phyloP scores from a whole-genome alignment of 2,329 filamentous ascomycete genomes.

The Waltergamsia citrina region DNA sequence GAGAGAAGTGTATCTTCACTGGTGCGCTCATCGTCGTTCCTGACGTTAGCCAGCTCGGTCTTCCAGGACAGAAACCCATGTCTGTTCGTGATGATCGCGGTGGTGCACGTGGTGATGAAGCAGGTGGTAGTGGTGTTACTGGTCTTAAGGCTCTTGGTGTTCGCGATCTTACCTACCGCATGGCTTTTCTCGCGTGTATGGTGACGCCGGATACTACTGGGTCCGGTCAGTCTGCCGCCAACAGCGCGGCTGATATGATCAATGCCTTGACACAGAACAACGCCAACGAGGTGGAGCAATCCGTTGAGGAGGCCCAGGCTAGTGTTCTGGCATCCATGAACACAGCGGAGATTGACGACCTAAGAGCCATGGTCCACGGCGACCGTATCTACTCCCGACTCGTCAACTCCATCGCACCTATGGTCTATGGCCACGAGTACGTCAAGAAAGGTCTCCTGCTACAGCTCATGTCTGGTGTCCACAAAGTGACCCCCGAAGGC shows the following conservation, averaged over 20 bases:
- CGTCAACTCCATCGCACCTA: slow-evolving; percentile 89
- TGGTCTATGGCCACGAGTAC: slow-evolving; percentile 93
- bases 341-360: slow-evolving; percentile 77
- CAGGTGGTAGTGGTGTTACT: slow-evolving; percentile 73
- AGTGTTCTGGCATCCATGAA: slow-evolving; percentile 82
- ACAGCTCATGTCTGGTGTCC: slow-evolving; percentile 92
- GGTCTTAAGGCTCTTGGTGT: slow-evolving; percentile 91
- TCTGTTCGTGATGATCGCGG: slow-evolving; percentile 76
- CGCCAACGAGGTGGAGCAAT: slow-evolving; percentile 55
- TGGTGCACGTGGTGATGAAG: slow-evolving; percentile 64
- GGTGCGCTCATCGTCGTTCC: slow-evolving; percentile 94
- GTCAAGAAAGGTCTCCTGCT: slow-evolving; percentile 95
- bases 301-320: slow-evolving; percentile 78
- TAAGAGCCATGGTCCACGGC: slow-evolving; percentile 87
- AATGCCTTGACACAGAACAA: slow-evolving; percentile 61
- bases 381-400: slow-evolving; percentile 91
- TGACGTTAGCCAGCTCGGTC: slow-evolving; percentile 87
- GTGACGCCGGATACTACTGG: slow-evolving; percentile 80
- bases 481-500: slow-evolving; percentile 83
- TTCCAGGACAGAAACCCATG: slow-evolving; percentile 76
- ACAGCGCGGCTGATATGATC: slow-evolving; percentile 65
- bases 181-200: slow-evolving; percentile 98
- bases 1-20: slow-evolving; percentile 97
- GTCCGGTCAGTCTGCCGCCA: slow-evolving; percentile 61
- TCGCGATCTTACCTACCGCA: slow-evolving; percentile 84